Conservation (phyloP, 805 yeast species). For the Jamesozyma hellenica region DNA sequence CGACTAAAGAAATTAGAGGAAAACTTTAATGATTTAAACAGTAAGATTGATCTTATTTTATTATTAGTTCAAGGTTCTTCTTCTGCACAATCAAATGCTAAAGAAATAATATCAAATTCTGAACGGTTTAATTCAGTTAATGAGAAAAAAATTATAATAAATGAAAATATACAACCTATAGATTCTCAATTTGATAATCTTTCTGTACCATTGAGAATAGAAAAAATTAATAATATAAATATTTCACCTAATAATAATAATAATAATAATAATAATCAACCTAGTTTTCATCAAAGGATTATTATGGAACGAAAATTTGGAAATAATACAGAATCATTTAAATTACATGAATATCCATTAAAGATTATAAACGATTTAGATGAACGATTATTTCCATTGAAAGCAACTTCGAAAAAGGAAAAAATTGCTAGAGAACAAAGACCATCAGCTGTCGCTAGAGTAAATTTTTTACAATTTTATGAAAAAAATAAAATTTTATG, state of each 20-base stretch:
- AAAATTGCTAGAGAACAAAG: constrained; percentile 25
- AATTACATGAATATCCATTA: constrained; percentile 31
- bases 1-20: constrained; percentile 21
- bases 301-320: constrained; percentile 5
- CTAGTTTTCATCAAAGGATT: constrained; percentile 16
- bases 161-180: too few species aligned
- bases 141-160: too few species aligned
- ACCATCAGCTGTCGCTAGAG: constrained; percentile 31
- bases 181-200: too few species aligned
- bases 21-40: constrained; percentile 15
- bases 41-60: constrained; percentile 17
- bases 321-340: constrained; percentile 6
- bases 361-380: constrained; percentile 32
- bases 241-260: too few species aligned
- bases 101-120: constrained; percentile 1
- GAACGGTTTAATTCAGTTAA: too few species aligned
- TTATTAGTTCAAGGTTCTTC: constrained; percentile 14
- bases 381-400: constrained; percentile 30
- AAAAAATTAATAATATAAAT: too few species aligned
- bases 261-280: too few species aligned
- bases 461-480: constrained; percentile 40
- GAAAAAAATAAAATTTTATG: constrained; percentile 35
- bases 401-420: constrained; percentile 21
- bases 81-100: constrained; percentile 7
- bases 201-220: too few species aligned